A percentile compares a stretch with the other conserved stretches of the same genome.
Evolutionary conservation across 208 protist genomes (phyloP).

Genomic region (Crithidia thermophila): DNA sequence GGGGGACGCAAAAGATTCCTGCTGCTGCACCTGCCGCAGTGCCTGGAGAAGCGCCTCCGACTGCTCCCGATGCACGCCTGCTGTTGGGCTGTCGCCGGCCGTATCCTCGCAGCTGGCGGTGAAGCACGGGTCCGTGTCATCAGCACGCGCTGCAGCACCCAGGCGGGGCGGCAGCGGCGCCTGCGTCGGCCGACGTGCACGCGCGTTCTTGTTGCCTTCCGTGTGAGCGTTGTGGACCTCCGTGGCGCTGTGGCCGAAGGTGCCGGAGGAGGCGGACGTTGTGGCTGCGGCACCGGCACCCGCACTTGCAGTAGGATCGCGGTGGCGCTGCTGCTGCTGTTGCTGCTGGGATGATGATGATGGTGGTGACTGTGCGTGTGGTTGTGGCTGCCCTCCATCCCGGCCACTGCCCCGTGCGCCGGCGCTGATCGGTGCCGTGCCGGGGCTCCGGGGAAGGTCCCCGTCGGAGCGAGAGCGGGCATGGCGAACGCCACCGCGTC

Average conservation of each 20-base stretch:
- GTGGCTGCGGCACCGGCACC: too few relatives aligned
- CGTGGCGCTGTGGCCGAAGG: too few relatives aligned
- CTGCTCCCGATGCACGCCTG: background rate
- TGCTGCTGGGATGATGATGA: background rate
- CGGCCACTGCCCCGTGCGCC: background rate
- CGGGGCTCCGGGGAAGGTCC: background rate
- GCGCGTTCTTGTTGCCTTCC: too few relatives aligned
- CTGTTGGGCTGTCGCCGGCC: background rate
- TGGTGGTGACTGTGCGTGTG: background rate
- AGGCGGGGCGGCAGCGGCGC: too few relatives aligned
- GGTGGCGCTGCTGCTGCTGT: slow-evolving; percentile 9
- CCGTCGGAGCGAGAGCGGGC: slow-evolving; percentile 11
- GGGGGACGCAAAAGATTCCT: background rate
- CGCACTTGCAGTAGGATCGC: background rate
- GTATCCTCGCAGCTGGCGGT: background rate
- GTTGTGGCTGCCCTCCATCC: background rate
- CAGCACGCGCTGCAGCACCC: background rate
- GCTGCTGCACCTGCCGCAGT: slow-evolving; percentile 12
- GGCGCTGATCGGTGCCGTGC: too few relatives aligned
- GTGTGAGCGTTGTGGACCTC: too few relatives aligned
- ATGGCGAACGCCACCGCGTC: background rate
- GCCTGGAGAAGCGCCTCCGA: background rate
- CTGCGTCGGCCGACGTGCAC: too few relatives aligned
- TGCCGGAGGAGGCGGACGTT: background rate
- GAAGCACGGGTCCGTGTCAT: background rate